These are phyloP conservation scores for Ceratocystis variospora DNA, from an alignment of 2,329 filamentous ascomycete genomes.

Conservation along the genomic window DNA sequence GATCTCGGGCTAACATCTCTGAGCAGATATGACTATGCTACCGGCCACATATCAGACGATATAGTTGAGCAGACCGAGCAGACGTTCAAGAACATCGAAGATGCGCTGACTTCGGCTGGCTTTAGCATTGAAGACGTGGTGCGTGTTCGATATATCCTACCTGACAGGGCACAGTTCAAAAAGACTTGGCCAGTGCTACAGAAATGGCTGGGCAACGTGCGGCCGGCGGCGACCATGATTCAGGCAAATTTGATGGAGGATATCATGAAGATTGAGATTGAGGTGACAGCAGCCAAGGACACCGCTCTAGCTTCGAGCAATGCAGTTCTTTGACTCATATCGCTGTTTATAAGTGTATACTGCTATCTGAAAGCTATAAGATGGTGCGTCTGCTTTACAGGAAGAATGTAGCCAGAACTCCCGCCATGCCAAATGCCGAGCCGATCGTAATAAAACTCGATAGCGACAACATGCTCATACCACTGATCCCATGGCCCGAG, in stretches of 20 bases:
- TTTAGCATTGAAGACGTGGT: conserved; percentile 35
- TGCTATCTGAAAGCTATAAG: background rate
- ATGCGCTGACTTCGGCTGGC: conserved; percentile 33
- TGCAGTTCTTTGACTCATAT: background rate
- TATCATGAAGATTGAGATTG: conserved; percentile 33
- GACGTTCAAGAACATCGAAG: conserved; percentile 34
- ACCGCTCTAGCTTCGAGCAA: background rate
- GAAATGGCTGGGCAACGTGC: conserved; percentile 36
- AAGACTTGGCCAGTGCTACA: conserved; percentile 37
- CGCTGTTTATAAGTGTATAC: background rate
- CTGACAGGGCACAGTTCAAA: conserved; percentile 34
- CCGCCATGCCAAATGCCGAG: conserved; percentile 42
- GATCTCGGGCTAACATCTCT: background rate
- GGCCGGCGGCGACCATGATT: conserved; percentile 41
- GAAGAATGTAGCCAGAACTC: conserved; percentile 22
- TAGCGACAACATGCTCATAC: conserved; percentile 46
- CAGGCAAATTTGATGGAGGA: conserved; percentile 39
- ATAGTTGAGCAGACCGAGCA: conserved; percentile 38
- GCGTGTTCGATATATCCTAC: conserved; percentile 39
- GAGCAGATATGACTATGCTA: conserved; percentile 37
- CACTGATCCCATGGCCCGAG: conserved; percentile 55
- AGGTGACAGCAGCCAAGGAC: conserved; percentile 28
- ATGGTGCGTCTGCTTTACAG: conserved; percentile 14
- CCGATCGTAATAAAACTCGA: conserved; percentile 49
- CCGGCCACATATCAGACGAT: conserved; percentile 32